Base-by-base conservation (phyloP, 441 rosid genomes). In the Pelargonium australe region DNA sequence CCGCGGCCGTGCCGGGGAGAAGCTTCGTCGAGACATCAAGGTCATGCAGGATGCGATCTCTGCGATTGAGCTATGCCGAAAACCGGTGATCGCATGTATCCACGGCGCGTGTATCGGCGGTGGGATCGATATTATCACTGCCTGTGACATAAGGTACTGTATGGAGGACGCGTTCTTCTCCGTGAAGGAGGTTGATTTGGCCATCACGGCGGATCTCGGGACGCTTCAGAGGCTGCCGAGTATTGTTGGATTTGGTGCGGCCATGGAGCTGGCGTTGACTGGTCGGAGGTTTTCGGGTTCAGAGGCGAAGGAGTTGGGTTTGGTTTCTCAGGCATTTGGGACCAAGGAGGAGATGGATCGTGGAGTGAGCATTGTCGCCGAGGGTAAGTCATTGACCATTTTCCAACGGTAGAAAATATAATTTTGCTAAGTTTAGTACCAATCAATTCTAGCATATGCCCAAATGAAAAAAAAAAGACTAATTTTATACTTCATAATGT, bases 81-180 rank as follows among this genome's bases (percentile, higher is more conserved):
- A 94, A 72, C 96, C 91, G 5, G 89, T 91, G 43, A 85, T 94
- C 37, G 92, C 95, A 0, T 72, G 82, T 4, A 45, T 94, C 28
- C 84, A 79, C 40, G 95, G 97, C 4, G 96, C 85, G 7, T 91
- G 97, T 69, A 82, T 91, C 40, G 96, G 95, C 25, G 91, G 86
- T 0, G 93, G 91, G 0, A 67, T 91, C 2, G 89, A 86, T 75
- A 57, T 91, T 2, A 72, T 86, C 60, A 83, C 96, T 0, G 94
- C 97, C 28, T 91, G 95, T 70, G 94, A 91, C 8, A 72, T 94
- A 0, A 82, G 98, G 84, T 87, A 73, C 25, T 88, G 96, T 64
- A 70, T 81, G 0, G 73, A 76, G 63, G 92, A 84, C 19, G 80
- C 94, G 0, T 86, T 87, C 61, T 91, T 94, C 77, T 76, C 89